phyloP scores from a whole-genome alignment of 73 alveolate species.

The Paraurostyla sp. region DNA sequence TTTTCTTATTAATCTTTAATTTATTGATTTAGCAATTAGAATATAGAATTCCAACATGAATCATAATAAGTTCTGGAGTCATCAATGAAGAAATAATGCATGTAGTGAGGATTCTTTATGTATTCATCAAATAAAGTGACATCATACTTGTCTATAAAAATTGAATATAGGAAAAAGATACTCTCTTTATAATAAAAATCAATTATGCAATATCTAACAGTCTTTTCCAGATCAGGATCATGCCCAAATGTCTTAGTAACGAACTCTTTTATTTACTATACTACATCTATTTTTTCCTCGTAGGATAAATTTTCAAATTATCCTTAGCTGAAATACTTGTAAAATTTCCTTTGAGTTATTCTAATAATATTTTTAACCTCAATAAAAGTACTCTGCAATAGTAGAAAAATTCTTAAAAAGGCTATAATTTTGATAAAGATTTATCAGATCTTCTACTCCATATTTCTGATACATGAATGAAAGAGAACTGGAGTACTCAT shows the following conservation, averaged over 20 bases:
- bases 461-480: not conserved
- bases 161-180: not conserved
- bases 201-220: not conserved
- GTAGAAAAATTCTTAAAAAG: not conserved
- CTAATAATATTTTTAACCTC: not conserved
- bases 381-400: too few relatives aligned
- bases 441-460: not conserved
- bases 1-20: not conserved
- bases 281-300: not conserved
- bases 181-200: not conserved
- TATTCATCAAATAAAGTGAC: not conserved
- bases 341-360: not conserved
- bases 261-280: not conserved
- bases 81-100: not conserved
- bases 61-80: not conserved
- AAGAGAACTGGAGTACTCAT: not conserved
- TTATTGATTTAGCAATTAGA: not conserved
- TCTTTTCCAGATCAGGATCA: not conserved
- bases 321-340: not conserved
- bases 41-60: not conserved
- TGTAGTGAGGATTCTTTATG: not conserved
- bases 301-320: not conserved
- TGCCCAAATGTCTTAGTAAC: not conserved
- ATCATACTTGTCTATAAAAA: not conserved
- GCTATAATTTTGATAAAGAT: not conserved